These are phyloP conservation scores for Flaveria robusta DNA, from an alignment of 129 eudicot genomes.

Conservation along the genomic window DNA sequence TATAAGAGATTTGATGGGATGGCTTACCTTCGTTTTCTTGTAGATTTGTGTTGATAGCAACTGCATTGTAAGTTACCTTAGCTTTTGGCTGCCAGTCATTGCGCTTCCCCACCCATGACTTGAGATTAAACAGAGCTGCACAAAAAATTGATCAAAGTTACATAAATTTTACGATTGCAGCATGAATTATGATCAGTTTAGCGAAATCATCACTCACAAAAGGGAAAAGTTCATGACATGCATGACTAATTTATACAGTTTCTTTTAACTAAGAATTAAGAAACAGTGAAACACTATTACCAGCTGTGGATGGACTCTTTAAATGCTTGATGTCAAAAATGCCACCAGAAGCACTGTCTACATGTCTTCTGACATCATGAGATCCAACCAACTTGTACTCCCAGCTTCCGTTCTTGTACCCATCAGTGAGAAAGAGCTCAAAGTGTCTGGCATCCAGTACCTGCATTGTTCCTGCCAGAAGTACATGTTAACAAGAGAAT, in stretches of 20 bases:
- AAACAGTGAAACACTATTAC: conserved; percentile 34
- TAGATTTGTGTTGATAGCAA: conserved; percentile 88
- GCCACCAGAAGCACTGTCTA: conserved; percentile 76
- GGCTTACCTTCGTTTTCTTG: conserved; percentile 83
- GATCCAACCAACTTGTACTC: conserved; percentile 63
- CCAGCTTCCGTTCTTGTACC: conserved; percentile 78
- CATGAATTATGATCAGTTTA: background rate
- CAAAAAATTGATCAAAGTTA: background rate
- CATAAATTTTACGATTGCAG: background rate
- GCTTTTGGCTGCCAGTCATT: conserved; percentile 92
- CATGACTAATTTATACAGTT: conserved; percentile 7
- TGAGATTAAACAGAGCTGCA: conserved; percentile 70
- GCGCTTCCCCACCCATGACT: conserved; percentile 75
- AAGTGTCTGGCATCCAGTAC: conserved; percentile 85
- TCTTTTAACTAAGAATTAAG: conserved; percentile 11
- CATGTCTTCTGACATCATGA: conserved; percentile 56
- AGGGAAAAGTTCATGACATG: conserved; percentile 7
- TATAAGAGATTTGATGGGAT: background rate
- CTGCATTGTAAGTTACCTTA: conserved; percentile 73
- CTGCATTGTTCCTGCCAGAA: conserved; percentile 91
- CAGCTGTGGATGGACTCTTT: conserved; percentile 69
- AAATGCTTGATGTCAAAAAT: conserved; percentile 74
- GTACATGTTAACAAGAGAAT: background rate
- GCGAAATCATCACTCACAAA: background rate
- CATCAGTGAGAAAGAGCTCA: conserved; percentile 73